Conservation (phyloP, 2,329 filamentous ascomycete species). For the Claviceps maximensis region DNA sequence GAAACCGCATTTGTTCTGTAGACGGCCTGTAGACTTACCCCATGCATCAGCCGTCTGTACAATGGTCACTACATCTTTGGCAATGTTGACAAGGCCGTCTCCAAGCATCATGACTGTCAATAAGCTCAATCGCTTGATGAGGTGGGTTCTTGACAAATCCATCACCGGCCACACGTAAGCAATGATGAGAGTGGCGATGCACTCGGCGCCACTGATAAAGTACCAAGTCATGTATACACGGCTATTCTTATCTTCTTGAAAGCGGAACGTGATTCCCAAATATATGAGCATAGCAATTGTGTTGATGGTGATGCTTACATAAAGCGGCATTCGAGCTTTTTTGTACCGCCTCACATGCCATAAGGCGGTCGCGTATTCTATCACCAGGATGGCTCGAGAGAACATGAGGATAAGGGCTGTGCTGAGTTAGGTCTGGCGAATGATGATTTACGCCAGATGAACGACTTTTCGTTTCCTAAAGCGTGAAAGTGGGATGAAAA, state of each 20-base stretch:
- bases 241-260: constrained; percentile 18
- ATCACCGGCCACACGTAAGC: constrained; percentile 43
- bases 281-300: constrained; percentile 24
- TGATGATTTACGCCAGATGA: too few species aligned
- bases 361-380: constrained; percentile 38
- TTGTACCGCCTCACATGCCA: constrained; percentile 29
- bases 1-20: neutral
- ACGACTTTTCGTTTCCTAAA: too few species aligned
- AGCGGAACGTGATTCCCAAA: constrained; percentile 28
- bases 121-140: constrained; percentile 50
- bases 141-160: constrained; percentile 47
- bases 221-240: constrained; percentile 35
- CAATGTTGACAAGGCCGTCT: constrained; percentile 28
- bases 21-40: neutral
- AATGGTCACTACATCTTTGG: neutral
- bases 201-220: constrained; percentile 38
- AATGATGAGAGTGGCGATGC: constrained; percentile 34
- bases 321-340: constrained; percentile 22
- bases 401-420: constrained; percentile 33
- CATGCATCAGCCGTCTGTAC: neutral
- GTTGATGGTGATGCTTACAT: constrained; percentile 23
- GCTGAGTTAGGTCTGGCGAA: neutral
- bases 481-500: neutral
- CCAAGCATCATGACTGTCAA: constrained; percentile 54
- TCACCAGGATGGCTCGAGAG: constrained; percentile 37